Evolutionary conservation across 192 early-diverging fungal genomes (phyloP).

Genomic region (Coemansia sp.): DNA sequence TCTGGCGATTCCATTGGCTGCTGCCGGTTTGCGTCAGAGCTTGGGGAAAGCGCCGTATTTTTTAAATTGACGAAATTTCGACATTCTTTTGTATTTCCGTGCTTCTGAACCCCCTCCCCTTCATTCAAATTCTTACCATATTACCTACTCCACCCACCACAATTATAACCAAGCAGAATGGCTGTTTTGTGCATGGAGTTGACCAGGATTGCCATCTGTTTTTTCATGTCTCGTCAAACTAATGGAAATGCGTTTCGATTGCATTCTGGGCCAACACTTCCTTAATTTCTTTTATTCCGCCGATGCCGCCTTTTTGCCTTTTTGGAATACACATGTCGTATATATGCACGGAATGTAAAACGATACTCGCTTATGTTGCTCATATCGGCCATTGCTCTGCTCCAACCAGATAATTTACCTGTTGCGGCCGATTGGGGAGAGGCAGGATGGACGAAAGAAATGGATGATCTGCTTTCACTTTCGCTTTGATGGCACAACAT

Average conservation of each 20-base stretch:
- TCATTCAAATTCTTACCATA: not conserved
- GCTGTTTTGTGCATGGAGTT: not conserved
- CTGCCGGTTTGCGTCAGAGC: not conserved
- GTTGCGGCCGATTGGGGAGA: not conserved
- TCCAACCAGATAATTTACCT: not conserved
- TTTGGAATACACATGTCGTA: not conserved
- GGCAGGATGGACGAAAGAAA: not conserved
- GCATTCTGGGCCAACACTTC: not conserved
- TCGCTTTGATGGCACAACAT: not conserved
- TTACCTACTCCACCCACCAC: not conserved
- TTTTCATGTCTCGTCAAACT: not conserved
- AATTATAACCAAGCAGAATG: not conserved
- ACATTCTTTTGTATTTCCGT: not conserved
- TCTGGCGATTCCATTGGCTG: constrained; percentile 30
- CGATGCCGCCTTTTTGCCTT: not conserved
- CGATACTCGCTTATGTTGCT: not conserved
- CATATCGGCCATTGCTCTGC: not conserved
- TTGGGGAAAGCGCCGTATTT: not conserved
- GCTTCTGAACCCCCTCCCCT: no score
- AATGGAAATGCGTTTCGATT: not conserved
- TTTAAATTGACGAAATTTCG: not conserved
- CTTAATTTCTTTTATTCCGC: constrained; percentile 2
- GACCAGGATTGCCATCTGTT: not conserved
- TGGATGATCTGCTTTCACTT: not conserved
- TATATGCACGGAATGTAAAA: constrained; percentile 4